These are phyloP conservation scores for Pezicula radicicola DNA, from an alignment of 2,329 filamentous ascomycete species.

Conservation along the genomic window DNA sequence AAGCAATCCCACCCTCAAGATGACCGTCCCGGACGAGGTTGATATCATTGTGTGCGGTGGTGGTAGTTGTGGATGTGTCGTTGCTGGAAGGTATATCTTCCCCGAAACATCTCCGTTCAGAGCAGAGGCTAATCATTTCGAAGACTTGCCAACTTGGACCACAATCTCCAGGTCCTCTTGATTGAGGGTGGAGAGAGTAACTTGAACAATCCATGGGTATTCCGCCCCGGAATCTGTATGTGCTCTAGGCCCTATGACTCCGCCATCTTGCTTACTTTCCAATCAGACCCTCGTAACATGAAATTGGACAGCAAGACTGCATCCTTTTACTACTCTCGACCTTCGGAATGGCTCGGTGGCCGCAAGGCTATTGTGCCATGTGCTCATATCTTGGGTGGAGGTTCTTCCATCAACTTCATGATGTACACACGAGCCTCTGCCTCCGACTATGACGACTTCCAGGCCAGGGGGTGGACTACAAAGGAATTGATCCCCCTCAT, in stretches of 20 bases:
- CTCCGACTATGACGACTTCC: constrained; percentile 76
- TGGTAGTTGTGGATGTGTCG: constrained; percentile 63
- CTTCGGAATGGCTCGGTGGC: constrained; percentile 69
- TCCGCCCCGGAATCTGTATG: constrained; percentile 60
- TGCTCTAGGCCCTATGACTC: neutral
- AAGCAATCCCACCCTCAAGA: neutral
- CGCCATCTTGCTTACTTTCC: neutral
- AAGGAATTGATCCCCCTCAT: constrained; percentile 73
- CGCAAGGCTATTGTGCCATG: constrained; percentile 72
- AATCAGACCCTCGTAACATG: constrained; percentile 25
- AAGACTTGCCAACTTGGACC: constrained; percentile 72
- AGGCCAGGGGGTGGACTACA: constrained; percentile 76
- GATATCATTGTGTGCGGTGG: constrained; percentile 79
- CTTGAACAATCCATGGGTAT: constrained; percentile 76
- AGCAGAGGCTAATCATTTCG: constrained; percentile 1
- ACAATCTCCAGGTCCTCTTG: constrained; percentile 67
- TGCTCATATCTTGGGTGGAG: constrained; percentile 69
- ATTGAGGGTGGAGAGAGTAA: constrained; percentile 73
- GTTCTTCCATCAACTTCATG: constrained; percentile 77
- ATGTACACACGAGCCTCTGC: constrained; percentile 73
- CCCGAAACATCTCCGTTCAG: neutral
- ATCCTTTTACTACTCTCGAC: constrained; percentile 75
- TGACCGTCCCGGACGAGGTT: constrained; percentile 65
- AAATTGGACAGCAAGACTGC: constrained; percentile 65
- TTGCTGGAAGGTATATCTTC: constrained; percentile 48